Percentiles rank a stretch among this genome's conserved stretches.
Evolutionary conservation across 345 rosid genomes (phyloP).

Genomic region (Mangifera indica): DNA sequence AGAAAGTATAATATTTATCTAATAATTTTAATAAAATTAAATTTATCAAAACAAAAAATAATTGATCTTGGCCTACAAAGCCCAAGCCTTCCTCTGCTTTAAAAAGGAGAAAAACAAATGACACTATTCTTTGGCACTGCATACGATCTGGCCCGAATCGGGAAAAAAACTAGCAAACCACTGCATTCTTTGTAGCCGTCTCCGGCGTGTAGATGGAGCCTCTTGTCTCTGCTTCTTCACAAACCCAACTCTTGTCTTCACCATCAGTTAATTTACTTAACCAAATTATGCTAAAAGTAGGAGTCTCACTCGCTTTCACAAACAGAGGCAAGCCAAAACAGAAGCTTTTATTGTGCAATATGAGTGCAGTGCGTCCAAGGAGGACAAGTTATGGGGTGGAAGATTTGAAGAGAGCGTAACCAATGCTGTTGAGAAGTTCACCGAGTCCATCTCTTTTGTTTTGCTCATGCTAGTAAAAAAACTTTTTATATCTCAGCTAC

Average conservation of each 20-base stretch:
- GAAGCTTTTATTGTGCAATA: constrained; percentile 37
- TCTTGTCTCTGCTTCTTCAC: constrained; percentile 25
- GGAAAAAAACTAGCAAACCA: too few species aligned
- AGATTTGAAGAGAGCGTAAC: constrained; percentile 92
- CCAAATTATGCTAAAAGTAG: neutral
- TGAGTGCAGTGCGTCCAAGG: constrained; percentile 54
- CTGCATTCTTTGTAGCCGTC: neutral
- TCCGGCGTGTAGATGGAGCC: constrained; percentile 32
- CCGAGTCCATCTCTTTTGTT: constrained; percentile 89
- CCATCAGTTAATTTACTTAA: constrained; percentile 4
- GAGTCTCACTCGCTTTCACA: constrained; percentile 18
- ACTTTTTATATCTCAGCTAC: neutral
- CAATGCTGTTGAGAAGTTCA: constrained; percentile 80
- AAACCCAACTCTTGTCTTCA: constrained; percentile 23
- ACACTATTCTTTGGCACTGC: too few species aligned
- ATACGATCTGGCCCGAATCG: too few species aligned
- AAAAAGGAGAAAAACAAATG: too few species aligned
- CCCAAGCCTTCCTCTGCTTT: too few species aligned
- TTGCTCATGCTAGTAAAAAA: too few species aligned
- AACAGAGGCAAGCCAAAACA: constrained; percentile 31
- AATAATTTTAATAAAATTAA: too few species aligned
- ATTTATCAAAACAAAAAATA: too few species aligned
- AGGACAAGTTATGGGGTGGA: constrained; percentile 94
- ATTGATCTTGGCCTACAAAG: too few species aligned
- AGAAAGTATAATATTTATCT: too few species aligned